phyloP scores from a whole-genome alignment of 768 basidiomycete genomes.

The Lactarius psammicola region DNA sequence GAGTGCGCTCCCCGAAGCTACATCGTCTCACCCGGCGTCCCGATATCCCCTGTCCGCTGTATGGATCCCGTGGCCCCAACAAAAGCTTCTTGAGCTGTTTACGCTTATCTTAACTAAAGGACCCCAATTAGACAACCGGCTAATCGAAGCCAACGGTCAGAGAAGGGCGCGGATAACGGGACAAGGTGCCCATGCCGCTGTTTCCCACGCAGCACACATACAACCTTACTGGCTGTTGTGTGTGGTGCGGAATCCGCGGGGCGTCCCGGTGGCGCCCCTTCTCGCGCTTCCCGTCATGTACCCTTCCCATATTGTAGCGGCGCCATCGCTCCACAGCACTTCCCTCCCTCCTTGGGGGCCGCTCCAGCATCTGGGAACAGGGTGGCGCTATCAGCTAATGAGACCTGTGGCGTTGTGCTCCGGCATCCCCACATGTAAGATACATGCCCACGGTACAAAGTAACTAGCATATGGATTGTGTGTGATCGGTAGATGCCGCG shows the following conservation, averaged over 20 bases:
- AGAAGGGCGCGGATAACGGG: background rate
- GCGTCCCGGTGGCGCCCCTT: background rate
- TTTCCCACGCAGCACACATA: background rate
- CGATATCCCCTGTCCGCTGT: background rate
- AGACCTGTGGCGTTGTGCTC: background rate
- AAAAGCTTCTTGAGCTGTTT: background rate
- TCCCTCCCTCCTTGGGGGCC: background rate
- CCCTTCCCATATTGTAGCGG: background rate
- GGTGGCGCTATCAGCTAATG: background rate
- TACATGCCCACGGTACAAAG: background rate
- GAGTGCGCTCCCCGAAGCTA: background rate
- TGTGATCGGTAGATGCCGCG: background rate
- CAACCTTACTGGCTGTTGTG: background rate
- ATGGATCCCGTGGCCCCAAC: background rate
- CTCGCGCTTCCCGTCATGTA: background rate
- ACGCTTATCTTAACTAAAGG: background rate
- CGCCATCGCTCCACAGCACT: background rate
- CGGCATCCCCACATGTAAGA: background rate
- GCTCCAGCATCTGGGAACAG: background rate
- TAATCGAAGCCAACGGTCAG: background rate
- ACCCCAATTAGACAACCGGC: background rate
- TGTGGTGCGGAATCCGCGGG: too few species aligned
- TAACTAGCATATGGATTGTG: background rate
- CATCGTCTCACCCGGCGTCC: background rate
- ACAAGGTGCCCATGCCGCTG: background rate